Conservation (phyloP, 345 rosid species). For the Hypericum androsaemum region DNA sequence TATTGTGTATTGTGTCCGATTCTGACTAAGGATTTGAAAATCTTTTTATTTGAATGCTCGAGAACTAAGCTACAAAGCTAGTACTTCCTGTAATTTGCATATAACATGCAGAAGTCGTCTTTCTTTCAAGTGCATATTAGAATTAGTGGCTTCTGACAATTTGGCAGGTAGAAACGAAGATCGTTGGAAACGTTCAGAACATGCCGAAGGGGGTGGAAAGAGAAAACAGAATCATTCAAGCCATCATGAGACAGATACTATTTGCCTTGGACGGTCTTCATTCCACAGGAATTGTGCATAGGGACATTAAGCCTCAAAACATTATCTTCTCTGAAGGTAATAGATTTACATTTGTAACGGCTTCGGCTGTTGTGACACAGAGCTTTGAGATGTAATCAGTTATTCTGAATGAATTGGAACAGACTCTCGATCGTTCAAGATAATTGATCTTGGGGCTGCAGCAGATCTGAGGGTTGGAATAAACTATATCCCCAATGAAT, state of each 20-base stretch:
- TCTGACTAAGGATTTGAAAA: not conserved
- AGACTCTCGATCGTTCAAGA: conserved; percentile 86
- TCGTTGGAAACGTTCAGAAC: conserved; percentile 66
- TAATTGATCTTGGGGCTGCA: conserved; percentile 97
- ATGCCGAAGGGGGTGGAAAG: conserved; percentile 77
- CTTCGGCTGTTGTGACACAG: too few relatives aligned
- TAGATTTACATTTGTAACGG: not conserved
- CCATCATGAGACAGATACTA: conserved; percentile 77
- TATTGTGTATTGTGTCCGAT: not conserved
- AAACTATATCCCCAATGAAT: conserved; percentile 93
- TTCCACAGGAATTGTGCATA: conserved; percentile 91
- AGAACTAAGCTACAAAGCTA: too few relatives aligned
- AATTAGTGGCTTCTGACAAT: conserved; percentile 1
- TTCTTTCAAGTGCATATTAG: not conserved
- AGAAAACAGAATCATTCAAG: conserved; percentile 77
- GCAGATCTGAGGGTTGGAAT: conserved; percentile 94
- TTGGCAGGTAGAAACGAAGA: conserved; percentile 76
- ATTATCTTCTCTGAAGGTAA: conserved; percentile 93
- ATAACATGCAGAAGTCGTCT: too few relatives aligned
- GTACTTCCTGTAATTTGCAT: too few relatives aligned
- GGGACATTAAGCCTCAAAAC: conserved; percentile 93
- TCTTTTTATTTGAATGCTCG: not conserved
- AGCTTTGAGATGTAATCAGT: not conserved
- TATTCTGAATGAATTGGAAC: conserved; percentile 20
- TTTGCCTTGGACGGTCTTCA: conserved; percentile 97